Conservation (phyloP, 1,139 yeast genomes). For the Kurtzmaniella quercitrusa region DNA sequence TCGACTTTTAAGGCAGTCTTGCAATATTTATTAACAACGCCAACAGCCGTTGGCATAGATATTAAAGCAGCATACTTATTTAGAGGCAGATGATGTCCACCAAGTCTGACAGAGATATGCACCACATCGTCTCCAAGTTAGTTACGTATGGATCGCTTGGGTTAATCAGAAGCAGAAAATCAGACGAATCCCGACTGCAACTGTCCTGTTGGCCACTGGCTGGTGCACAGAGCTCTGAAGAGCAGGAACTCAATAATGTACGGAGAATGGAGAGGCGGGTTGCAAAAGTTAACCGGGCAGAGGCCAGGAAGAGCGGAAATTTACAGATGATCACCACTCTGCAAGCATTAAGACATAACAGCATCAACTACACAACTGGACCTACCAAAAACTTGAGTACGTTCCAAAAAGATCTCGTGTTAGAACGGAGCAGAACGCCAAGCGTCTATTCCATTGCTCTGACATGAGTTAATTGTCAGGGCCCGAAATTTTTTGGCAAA, state of each 20-base stretch:
- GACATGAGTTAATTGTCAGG: not conserved
- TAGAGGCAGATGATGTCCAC: not conserved
- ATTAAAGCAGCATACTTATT: not conserved
- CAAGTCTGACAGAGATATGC: constrained; percentile 6
- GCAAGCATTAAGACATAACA: constrained; percentile 5
- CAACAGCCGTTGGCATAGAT: not conserved
- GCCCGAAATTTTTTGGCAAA: not conserved
- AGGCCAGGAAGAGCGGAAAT: constrained; percentile 5
- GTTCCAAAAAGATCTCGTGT: not conserved
- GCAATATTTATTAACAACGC: too few relatives aligned
- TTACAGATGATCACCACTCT: constrained; percentile 5
- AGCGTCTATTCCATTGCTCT: not conserved
- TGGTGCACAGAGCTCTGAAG: not conserved
- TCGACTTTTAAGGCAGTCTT: too few relatives aligned
- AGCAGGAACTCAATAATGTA: not conserved
- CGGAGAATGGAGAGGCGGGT: not conserved
- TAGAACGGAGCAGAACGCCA: not conserved
- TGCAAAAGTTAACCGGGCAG: constrained; percentile 3
- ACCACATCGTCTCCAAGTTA: constrained; percentile 6
- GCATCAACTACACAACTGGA: not conserved
- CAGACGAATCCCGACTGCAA: not conserved
- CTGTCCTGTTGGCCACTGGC: constrained; percentile 3
- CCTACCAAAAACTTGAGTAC: not conserved
- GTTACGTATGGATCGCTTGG: constrained; percentile 7
- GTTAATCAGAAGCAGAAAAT: constrained; percentile 4